Percentiles rank a stretch among this genome's conserved stretches.
These are phyloP conservation scores for Trichoderma pleuroti DNA, from an alignment of 2,329 filamentous ascomycete species.

Conservation along the genomic window DNA sequence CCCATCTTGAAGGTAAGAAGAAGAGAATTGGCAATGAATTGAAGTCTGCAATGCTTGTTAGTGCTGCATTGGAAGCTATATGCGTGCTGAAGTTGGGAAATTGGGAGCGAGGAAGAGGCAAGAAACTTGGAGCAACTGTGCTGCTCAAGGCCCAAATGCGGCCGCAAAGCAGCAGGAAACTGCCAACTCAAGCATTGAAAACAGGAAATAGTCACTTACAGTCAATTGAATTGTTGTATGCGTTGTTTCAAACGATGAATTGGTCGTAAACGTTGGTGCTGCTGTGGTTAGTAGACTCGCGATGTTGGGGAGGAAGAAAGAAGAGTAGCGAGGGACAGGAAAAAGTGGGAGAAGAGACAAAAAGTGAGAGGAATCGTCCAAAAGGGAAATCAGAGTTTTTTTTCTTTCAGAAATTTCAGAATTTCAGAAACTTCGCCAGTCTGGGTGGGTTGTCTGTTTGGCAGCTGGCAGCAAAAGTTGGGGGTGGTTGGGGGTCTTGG, in stretches of 20 bases:
- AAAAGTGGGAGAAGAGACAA: background rate
- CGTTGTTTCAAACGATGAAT: background rate
- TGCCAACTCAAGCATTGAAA: background rate
- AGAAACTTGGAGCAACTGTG: background rate
- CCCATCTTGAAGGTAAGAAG: constrained; percentile 18
- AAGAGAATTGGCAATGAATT: background rate
- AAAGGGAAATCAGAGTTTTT: constrained; percentile 1
- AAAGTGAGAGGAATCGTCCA: background rate
- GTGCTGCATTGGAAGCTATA: background rate
- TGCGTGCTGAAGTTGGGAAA: background rate
- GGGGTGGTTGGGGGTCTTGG: background rate
- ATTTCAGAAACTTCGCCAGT: background rate
- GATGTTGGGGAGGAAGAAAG: background rate
- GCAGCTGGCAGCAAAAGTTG: constrained; percentile 14
- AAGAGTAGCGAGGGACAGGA: background rate
- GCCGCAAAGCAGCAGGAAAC: background rate
- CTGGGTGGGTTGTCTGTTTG: background rate
- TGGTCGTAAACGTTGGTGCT: background rate
- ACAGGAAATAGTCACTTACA: background rate
- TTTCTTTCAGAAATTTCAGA: background rate
- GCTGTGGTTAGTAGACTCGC: background rate
- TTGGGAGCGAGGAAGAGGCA: background rate
- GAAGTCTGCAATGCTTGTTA: background rate
- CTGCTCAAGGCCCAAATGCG: background rate
- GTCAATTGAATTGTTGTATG: background rate